Percentiles rank a stretch among this genome's conserved stretches.
phyloP scores from a whole-genome alignment of 73 alveolate species.

The Paramecium sonneborni region DNA sequence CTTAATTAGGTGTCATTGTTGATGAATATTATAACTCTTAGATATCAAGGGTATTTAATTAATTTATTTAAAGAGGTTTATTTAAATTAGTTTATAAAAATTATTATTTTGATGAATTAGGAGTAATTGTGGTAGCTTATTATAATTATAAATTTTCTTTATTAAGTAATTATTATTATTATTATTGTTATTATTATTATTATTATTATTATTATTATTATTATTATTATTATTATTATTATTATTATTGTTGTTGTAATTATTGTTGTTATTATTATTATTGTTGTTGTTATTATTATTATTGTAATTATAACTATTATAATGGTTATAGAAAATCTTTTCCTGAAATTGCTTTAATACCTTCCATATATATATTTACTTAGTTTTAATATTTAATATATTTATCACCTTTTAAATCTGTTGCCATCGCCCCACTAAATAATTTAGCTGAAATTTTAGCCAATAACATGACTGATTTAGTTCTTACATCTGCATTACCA shows the following conservation, averaged over 20 bases:
- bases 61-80: not conserved
- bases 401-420: slow-evolving; percentile 44
- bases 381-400: not conserved
- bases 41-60: not conserved
- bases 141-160: not conserved
- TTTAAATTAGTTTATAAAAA: not conserved
- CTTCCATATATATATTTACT: not conserved
- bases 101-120: not conserved
- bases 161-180: not conserved
- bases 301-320: not conserved
- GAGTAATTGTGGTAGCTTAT: not conserved
- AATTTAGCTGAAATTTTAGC: slow-evolving; percentile 41
- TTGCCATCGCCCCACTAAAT: not conserved
- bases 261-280: not conserved
- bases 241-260: not conserved
- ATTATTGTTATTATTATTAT: not conserved
- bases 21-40: not conserved
- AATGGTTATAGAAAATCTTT: not conserved
- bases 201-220: not conserved
- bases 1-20: not conserved
- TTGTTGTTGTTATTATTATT: not conserved
- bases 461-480: not conserved
- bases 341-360: not conserved
- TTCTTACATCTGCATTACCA: slow-evolving; percentile 40
- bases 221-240: not conserved